Evolutionary conservation across 768 basidiomycete species (phyloP).

Genomic region (Gloeopeniophorella convolvens): DNA sequence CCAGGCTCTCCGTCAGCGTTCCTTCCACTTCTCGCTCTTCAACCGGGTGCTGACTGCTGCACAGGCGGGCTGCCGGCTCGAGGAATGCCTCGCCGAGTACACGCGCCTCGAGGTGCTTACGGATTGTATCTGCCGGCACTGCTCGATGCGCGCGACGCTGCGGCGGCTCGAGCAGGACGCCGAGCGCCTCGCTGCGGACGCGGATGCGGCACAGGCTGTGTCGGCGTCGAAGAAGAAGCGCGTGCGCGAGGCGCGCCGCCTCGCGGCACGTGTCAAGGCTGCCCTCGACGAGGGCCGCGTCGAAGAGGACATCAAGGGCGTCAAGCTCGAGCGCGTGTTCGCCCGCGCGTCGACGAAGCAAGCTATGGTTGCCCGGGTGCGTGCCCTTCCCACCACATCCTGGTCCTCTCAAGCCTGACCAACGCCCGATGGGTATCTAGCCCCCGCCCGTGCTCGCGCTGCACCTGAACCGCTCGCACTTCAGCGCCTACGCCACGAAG

Average conservation of each 20-base stretch:
- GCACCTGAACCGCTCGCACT: conserved; percentile 90
- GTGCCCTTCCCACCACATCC: conserved; percentile 25
- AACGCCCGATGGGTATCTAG: conserved; percentile 29
- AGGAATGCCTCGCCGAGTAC: conserved; percentile 84
- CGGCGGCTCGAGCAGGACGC: conserved; percentile 56
- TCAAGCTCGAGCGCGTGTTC: conserved; percentile 71
- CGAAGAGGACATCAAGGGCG: conserved; percentile 77
- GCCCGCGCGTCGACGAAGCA: conserved; percentile 79
- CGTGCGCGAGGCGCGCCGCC: conserved; percentile 60
- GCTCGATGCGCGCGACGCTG: conserved; percentile 77
- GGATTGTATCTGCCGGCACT: conserved; percentile 92
- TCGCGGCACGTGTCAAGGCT: conserved; percentile 52
- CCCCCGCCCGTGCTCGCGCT: conserved; percentile 83
- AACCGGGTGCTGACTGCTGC: background rate
- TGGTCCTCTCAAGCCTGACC: conserved; percentile 1
- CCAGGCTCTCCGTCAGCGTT: conserved; percentile 50
- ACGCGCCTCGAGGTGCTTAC: conserved; percentile 80
- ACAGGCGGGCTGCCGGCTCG: conserved; percentile 63
- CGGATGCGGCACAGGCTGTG: conserved; percentile 34
- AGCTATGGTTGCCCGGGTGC: conserved; percentile 84
- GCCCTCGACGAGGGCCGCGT: conserved; percentile 70
- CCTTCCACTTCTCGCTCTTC: conserved; percentile 11
- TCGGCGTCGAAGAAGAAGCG: conserved; percentile 72
- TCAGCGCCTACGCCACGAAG: conserved; percentile 70
- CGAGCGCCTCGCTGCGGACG: conserved; percentile 39